Conservation (phyloP, 2,329 filamentous ascomycete species). For the Calonectria pseudoreteaudii region DNA sequence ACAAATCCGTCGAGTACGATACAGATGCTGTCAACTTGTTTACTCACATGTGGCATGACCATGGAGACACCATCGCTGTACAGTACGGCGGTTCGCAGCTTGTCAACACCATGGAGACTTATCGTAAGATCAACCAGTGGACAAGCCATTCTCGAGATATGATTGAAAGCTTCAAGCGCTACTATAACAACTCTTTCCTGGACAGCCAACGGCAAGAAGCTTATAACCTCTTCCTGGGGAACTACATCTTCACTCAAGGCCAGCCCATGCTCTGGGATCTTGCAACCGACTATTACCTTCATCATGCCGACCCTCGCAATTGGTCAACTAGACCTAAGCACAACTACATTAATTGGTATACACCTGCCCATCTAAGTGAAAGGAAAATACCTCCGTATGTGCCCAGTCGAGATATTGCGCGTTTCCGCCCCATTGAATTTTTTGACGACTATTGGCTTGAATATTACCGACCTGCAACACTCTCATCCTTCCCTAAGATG, state of each 20-base stretch:
- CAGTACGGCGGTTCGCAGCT: slow-evolving; percentile 98
- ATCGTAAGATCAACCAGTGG: slow-evolving; percentile 99
- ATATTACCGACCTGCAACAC: slow-evolving; percentile 89
- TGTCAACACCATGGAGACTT: slow-evolving; percentile 99
- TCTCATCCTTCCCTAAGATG: slow-evolving; percentile 92
- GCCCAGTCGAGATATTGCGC: slow-evolving; percentile 50
- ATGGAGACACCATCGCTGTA: slow-evolving; percentile 96
- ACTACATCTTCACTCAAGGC: slow-evolving; percentile 88
- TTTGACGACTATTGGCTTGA: slow-evolving; percentile 98
- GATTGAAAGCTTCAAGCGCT: slow-evolving; percentile 99
- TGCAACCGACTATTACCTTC: slow-evolving; percentile 93
- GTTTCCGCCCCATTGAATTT: slow-evolving; percentile 63
- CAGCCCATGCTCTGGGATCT: slow-evolving; percentile 98
- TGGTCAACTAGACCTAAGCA: slow-evolving; percentile 73
- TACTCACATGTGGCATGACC: slow-evolving; percentile 98
- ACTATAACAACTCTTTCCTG: slow-evolving; percentile 98
- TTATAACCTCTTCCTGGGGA: slow-evolving; percentile 96
- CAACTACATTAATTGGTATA: slow-evolving; percentile 93
- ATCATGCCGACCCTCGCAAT: slow-evolving; percentile 84
- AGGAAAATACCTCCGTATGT: slow-evolving; percentile 65
- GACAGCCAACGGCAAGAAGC: slow-evolving; percentile 98
- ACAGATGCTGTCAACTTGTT: slow-evolving; percentile 97
- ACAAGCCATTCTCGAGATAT: slow-evolving; percentile 97
- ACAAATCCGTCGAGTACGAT: slow-evolving; percentile 87
- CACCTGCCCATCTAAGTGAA: slow-evolving; percentile 75